Evolutionary conservation across 331 rosid species (phyloP).

Genomic region (Cydonia oblonga): DNA sequence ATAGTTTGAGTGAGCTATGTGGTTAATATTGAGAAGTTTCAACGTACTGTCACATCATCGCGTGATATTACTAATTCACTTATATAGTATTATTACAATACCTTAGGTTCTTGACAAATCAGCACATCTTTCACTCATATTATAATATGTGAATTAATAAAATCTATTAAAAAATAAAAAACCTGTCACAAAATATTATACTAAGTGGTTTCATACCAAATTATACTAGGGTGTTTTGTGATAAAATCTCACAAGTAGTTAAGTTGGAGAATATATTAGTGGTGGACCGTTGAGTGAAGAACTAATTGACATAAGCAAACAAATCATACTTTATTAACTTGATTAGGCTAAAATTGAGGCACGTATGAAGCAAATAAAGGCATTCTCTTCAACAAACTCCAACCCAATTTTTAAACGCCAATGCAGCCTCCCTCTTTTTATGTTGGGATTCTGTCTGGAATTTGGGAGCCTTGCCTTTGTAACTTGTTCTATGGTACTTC

Average conservation of each 20-base stretch:
- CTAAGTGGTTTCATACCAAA: too few relatives aligned
- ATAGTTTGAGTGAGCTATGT: neutral
- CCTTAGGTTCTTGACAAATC: too few relatives aligned
- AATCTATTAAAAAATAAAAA: too few relatives aligned
- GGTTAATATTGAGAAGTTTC: too few relatives aligned
- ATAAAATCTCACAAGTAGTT: neutral
- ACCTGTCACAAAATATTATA: too few relatives aligned
- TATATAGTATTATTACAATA: too few relatives aligned
- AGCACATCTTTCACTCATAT: too few relatives aligned
- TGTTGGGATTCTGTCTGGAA: conserved; percentile 66
- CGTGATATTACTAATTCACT: neutral
- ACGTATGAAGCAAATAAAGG: neutral
- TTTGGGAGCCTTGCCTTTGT: conserved; percentile 77
- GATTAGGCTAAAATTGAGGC: neutral
- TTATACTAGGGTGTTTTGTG: neutral
- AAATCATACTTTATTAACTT: neutral
- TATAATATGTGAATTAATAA: too few relatives aligned
- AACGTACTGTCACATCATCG: too few relatives aligned
- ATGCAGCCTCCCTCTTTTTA: conserved; percentile 63
- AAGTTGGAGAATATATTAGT: neutral
- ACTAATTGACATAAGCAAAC: neutral
- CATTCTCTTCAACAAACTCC: conserved; percentile 40
- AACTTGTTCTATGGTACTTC: conserved; percentile 77
- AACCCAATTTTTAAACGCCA: conserved; percentile 72
- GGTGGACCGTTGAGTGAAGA: neutral